These are phyloP conservation scores for Pseudonitzschia delicatissima DNA, from an alignment of 108 stramenopile genomes.

Conservation along the genomic window DNA sequence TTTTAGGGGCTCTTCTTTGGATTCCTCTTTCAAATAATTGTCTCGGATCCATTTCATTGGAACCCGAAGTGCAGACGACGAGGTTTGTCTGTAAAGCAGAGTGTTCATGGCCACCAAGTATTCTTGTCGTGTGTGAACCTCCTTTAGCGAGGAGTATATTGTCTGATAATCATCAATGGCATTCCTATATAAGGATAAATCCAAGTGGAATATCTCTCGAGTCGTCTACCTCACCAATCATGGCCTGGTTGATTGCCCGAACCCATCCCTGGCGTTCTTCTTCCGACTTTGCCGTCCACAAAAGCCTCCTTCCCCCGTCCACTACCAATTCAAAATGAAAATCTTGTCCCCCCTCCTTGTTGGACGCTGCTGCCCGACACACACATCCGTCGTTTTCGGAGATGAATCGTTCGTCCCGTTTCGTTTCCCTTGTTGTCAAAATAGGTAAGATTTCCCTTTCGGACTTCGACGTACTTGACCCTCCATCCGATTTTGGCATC, in stretches of 20 bases:
- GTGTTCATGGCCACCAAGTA: constrained; percentile 28
- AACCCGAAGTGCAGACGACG: constrained; percentile 29
- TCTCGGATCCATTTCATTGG: constrained; percentile 41
- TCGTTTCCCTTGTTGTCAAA: constrained; percentile 32
- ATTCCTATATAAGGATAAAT: constrained; percentile 23
- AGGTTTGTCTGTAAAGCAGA: constrained; percentile 19
- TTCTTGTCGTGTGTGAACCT: constrained; percentile 23
- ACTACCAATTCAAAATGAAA: constrained; percentile 61
- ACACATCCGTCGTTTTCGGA: constrained; percentile 53
- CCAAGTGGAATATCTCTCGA: constrained; percentile 14
- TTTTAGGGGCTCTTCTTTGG: neutral
- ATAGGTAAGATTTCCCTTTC: constrained; percentile 67
- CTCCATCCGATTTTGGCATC: constrained; percentile 54
- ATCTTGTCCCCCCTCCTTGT: constrained; percentile 18
- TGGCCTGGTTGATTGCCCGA: constrained; percentile 71
- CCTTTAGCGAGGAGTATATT: constrained; percentile 6
- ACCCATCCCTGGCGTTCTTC: constrained; percentile 79
- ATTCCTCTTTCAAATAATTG: constrained; percentile 11
- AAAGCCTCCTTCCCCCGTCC: constrained; percentile 44
- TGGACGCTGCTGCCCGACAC: constrained; percentile 14
- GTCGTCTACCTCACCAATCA: constrained; percentile 60
- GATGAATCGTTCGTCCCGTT: constrained; percentile 52
- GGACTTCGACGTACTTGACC: constrained; percentile 76
- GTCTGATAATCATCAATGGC: constrained; percentile 25
- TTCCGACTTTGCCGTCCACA: constrained; percentile 72